Conservation (phyloP, 306 rosid species). For the Coriaria nepalensis region DNA sequence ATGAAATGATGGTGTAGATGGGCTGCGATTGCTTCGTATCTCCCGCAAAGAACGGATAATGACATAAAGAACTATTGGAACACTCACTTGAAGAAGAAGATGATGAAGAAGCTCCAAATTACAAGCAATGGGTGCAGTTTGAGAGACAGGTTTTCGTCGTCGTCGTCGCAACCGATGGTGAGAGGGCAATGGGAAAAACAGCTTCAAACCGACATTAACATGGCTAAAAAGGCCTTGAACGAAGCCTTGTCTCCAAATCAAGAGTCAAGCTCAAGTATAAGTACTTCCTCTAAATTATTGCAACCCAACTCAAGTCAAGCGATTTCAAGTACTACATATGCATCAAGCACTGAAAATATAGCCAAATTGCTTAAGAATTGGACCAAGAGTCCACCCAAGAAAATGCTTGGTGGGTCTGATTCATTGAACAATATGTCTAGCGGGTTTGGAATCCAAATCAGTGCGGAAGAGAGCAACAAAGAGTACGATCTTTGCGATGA, state of each 20-base stretch:
- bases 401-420: too few relatives aligned
- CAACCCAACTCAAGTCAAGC: neutral
- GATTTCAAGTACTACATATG: constrained; percentile 16
- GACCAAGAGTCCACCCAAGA: constrained; percentile 30
- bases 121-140: constrained; percentile 8
- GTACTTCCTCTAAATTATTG: too few relatives aligned
- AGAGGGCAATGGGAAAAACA: constrained; percentile 74
- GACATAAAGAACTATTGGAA: constrained; percentile 67
- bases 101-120: constrained; percentile 35
- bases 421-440: too few relatives aligned
- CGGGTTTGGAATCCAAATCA: too few relatives aligned
- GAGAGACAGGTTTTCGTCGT: constrained; percentile 19
- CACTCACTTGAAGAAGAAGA: constrained; percentile 54
- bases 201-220: constrained; percentile 51
- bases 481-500: constrained; percentile 23
- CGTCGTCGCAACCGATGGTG: constrained; percentile 24
- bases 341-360: constrained; percentile 47
- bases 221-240: constrained; percentile 47
- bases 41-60: constrained; percentile 63
- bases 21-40: constrained; percentile 74
- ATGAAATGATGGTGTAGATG: constrained; percentile 23
- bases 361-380: constrained; percentile 34
- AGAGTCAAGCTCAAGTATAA: constrained; percentile 13
- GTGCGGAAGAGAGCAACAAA: constrained; percentile 13
- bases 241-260: constrained; percentile 42